phyloP scores from a whole-genome alignment of 75 land plant genomes.

The Cryptomeria japonica region DNA sequence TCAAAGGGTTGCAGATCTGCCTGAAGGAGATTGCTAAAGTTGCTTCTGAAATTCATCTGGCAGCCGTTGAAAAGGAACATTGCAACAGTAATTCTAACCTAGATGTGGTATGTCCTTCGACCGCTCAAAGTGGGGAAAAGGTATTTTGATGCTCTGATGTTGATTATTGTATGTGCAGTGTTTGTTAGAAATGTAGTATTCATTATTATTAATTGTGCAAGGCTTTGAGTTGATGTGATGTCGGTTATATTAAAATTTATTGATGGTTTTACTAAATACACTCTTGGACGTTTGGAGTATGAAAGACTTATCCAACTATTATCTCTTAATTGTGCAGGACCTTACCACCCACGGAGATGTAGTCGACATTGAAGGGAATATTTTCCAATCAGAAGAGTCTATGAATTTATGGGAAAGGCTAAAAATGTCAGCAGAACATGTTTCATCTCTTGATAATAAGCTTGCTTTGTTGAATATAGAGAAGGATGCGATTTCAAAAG shows the following conservation, averaged over 20 bases:
- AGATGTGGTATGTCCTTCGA: background rate
- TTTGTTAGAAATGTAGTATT: background rate
- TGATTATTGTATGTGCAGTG: background rate
- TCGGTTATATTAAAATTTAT: background rate
- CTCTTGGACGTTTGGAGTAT: background rate
- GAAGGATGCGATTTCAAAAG: constrained; percentile 13
- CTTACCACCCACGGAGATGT: background rate
- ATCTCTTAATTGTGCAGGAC: background rate
- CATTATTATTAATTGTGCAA: background rate
- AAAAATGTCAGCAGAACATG: constrained; percentile 11
- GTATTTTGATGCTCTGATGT: background rate
- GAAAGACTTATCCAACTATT: too few relatives aligned
- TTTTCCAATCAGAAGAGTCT: background rate
- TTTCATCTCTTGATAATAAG: constrained; percentile 6
- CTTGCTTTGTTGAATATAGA: constrained; percentile 8
- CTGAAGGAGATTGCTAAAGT: background rate
- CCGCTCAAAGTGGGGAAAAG: background rate
- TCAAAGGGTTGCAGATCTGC: background rate
- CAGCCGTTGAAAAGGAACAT: background rate
- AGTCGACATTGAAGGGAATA: background rate
- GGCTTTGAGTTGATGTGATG: background rate
- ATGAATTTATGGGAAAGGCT: constrained; percentile 6
- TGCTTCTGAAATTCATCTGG: background rate
- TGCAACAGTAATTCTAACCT: background rate
- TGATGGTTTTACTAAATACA: background rate